These are phyloP conservation scores for Coelastrella sp. DNA, from an alignment of 139 green algal genomes.

Conservation along the genomic window DNA sequence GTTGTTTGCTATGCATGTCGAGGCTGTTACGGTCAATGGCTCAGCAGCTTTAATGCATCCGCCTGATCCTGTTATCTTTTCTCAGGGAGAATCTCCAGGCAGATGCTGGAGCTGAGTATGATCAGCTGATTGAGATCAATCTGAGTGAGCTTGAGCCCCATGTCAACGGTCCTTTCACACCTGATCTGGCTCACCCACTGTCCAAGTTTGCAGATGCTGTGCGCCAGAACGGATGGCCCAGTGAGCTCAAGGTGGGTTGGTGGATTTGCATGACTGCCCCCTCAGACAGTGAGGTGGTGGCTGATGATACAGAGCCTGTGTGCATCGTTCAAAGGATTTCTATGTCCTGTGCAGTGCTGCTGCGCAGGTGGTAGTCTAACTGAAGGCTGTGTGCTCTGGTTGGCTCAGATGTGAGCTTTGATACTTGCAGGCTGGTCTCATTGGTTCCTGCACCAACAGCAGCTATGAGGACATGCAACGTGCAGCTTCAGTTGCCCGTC, in stretches of 20 bases:
- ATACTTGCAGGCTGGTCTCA: conserved; percentile 88
- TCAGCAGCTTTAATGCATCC: too few species aligned
- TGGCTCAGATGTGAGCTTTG: too few species aligned
- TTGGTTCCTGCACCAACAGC: conserved; percentile 95
- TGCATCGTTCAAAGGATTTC: too few species aligned
- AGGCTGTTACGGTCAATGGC: too few species aligned
- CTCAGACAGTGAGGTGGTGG: too few species aligned
- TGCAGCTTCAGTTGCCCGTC: conserved; percentile 80
- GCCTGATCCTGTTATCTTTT: too few species aligned
- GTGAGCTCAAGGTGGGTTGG: conserved; percentile 64
- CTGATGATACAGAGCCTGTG: too few species aligned
- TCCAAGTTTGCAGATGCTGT: conserved; percentile 85
- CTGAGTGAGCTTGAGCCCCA: conserved; percentile 93
- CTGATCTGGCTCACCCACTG: conserved; percentile 89
- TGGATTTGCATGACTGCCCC: background rate
- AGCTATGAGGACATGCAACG: conserved; percentile 96
- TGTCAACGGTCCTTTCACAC: conserved; percentile 96
- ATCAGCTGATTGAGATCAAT: conserved; percentile 97
- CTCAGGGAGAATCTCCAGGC: conserved; percentile 78
- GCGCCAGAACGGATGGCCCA: conserved; percentile 81
- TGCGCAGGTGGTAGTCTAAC: too few species aligned
- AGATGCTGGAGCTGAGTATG: conserved; percentile 80
- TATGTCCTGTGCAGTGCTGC: too few species aligned
- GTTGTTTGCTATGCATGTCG: too few species aligned
- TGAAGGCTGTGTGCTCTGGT: too few species aligned